A percentile compares a stretch with the other conserved stretches of the same genome.
phyloP scores from a whole-genome alignment of 139 green algal species.

The Monoraphidium neglectum region DNA sequence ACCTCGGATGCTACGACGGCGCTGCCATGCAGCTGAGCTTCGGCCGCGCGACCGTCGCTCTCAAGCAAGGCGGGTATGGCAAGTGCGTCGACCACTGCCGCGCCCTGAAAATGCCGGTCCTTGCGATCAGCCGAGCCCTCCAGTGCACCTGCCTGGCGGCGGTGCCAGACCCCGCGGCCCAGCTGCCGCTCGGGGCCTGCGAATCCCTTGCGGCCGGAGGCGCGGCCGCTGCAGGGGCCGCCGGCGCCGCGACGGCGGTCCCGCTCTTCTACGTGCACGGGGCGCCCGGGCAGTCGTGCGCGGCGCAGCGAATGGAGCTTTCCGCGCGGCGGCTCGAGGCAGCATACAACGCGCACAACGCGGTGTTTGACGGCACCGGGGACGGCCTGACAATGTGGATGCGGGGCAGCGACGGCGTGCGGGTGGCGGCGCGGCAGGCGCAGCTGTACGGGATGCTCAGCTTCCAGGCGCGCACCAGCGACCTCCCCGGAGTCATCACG shows the following conservation, averaged over 20 bases:
- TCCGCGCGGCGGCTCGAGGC: background rate
- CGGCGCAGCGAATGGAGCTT: background rate
- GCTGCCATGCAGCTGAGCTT: background rate
- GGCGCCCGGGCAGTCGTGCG: background rate
- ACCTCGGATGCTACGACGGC: constrained; percentile 1
- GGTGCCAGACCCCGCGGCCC: background rate
- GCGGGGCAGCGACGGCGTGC: background rate
- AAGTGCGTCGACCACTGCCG: background rate
- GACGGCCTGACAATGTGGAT: background rate
- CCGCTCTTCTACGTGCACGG: background rate
- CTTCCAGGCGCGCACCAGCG: background rate
- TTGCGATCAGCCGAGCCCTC: background rate
- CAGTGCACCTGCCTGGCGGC: background rate
- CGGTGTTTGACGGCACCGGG: background rate
- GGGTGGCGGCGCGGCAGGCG: background rate
- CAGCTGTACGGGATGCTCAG: background rate
- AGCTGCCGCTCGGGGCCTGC: background rate
- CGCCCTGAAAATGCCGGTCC: background rate
- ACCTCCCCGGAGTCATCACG: background rate
- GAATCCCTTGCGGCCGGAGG: background rate
- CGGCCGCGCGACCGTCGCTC: background rate
- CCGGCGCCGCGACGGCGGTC: too few relatives aligned
- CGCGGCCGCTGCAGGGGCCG: too few relatives aligned
- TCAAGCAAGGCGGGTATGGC: background rate
- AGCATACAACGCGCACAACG: background rate